Conservation (phyloP, 129 eudicot genomes). For the Glebionis coronaria region DNA sequence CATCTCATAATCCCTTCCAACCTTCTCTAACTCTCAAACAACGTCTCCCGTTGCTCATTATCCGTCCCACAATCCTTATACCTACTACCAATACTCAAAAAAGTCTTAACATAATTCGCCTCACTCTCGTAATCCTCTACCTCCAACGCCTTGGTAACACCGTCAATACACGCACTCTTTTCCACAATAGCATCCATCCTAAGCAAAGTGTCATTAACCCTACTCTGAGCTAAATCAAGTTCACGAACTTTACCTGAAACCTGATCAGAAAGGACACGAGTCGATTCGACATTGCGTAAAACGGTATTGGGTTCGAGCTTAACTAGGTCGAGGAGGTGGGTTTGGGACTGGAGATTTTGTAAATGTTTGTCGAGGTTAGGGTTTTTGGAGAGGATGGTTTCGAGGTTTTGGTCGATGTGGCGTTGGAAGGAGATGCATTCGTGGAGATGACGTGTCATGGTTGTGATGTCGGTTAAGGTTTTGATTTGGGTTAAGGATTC, state of each 20-base stretch:
- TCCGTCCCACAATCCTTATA: conserved; percentile 53
- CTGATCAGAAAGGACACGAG: too few relatives aligned
- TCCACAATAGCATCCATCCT: conserved; percentile 70
- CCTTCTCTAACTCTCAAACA: conserved; percentile 57
- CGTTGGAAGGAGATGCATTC: too few relatives aligned
- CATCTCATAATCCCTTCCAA: conserved; percentile 49
- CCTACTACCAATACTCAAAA: conserved; percentile 52
- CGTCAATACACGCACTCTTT: conserved; percentile 54
- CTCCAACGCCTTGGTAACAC: conserved; percentile 50
- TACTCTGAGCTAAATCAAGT: too few relatives aligned
- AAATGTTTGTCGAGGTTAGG: conserved; percentile 65
- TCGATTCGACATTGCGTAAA: conserved; percentile 55
- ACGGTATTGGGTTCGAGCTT: too few relatives aligned
- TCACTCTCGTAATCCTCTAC: conserved; percentile 67
- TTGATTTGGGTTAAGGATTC: conserved; percentile 55
- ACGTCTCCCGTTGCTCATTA: conserved; percentile 66
- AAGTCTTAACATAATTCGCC: conserved; percentile 48
- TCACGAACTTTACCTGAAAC: too few relatives aligned
- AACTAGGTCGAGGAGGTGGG: conserved; percentile 54
- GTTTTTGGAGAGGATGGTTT: conserved; percentile 56
- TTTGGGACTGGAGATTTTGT: conserved; percentile 47
- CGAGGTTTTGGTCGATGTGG: conserved; percentile 55
- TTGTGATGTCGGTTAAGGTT: conserved; percentile 66
- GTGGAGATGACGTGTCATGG: too few relatives aligned
- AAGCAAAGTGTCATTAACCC: conserved; percentile 56